Evolutionary conservation across 495 filamentous ascomycete genomes (phyloP).

Genomic region (Lophium mytilinum): DNA sequence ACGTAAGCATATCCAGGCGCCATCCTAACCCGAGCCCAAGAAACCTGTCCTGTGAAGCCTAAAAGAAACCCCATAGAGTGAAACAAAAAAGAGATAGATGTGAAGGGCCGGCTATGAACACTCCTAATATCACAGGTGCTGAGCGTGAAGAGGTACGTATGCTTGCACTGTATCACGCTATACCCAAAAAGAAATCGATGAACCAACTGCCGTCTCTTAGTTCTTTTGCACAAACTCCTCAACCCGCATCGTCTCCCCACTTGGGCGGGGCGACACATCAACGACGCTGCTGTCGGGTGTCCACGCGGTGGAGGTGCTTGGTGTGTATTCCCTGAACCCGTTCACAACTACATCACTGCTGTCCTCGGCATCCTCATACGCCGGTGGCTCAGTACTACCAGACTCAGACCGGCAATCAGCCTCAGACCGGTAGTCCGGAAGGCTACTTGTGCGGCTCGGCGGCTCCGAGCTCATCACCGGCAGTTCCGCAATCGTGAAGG

Average conservation of each 20-base stretch:
- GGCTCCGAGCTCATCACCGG: conserved; percentile 12
- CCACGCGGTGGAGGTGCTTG: conserved; percentile 14
- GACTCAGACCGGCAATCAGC: conserved; percentile 13
- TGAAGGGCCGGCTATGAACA: too few relatives aligned
- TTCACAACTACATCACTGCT: conserved; percentile 21
- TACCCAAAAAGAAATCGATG: too few relatives aligned
- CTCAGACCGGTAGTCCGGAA: conserved; percentile 25
- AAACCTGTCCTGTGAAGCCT: too few relatives aligned
- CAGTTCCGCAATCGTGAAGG: conserved; percentile 1
- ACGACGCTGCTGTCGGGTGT: conserved; percentile 31
- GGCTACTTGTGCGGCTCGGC: conserved; percentile 23
- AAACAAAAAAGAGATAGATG: too few relatives aligned
- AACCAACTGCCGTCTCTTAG: neutral
- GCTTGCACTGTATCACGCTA: too few relatives aligned
- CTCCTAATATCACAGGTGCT: too few relatives aligned
- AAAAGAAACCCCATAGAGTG: too few relatives aligned
- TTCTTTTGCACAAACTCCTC: neutral
- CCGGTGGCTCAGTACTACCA: conserved; percentile 1
- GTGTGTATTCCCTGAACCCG: conserved; percentile 26
- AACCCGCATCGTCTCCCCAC: conserved; percentile 30
- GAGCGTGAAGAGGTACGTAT: too few relatives aligned
- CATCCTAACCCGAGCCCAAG: too few relatives aligned
- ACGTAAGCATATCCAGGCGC: too few relatives aligned
- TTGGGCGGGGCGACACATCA: conserved; percentile 28
- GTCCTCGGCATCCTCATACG: conserved; percentile 21